Evolutionary conservation across 1,284 basidiomycete species (phyloP).

Genomic region (Amylostereum chailletii): DNA sequence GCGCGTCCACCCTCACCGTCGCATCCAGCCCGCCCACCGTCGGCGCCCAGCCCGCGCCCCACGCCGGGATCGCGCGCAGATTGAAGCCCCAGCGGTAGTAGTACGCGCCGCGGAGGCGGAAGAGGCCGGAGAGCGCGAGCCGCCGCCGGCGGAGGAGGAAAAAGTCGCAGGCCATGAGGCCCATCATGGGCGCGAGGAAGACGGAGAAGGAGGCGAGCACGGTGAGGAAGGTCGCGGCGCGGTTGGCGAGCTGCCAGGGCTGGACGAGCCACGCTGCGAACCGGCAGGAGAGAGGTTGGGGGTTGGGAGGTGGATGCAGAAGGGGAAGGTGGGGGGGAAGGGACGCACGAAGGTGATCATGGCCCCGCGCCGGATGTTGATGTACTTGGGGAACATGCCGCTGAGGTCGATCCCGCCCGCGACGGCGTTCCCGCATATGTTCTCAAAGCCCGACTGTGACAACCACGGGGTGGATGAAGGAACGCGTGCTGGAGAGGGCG

Average conservation of each 20-base stretch:
- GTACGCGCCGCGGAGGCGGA: constrained; percentile 7
- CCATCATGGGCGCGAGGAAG: constrained; percentile 14
- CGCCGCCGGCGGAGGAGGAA: constrained; percentile 5
- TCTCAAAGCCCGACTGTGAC: constrained; percentile 9
- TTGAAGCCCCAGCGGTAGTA: constrained; percentile 12
- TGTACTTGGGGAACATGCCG: constrained; percentile 14
- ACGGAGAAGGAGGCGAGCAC: constrained; percentile 15
- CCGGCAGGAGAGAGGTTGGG: not conserved
- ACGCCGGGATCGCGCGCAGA: constrained; percentile 10
- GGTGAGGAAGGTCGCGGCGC: constrained; percentile 14
- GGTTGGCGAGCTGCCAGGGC: constrained; percentile 15
- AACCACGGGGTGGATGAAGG: not conserved
- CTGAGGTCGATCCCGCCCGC: constrained; percentile 12
- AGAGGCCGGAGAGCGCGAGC: constrained; percentile 7
- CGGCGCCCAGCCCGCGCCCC: constrained; percentile 13
- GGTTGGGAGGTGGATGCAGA: not conserved
- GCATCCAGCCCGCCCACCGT: constrained; percentile 9
- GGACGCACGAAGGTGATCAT: constrained; percentile 11
- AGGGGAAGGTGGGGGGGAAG: not conserved
- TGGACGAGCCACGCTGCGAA: constrained; percentile 12
- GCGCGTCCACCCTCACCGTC: constrained; percentile 1
- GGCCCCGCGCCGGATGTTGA: constrained; percentile 17
- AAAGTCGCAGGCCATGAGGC: constrained; percentile 11
- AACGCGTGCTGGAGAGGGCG: not conserved
- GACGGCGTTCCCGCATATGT: constrained; percentile 14